Evolutionary conservation across 192 early-diverging fungal genomes (phyloP), one percentile per base, ranked within the genome.

Genomic region (Umbelopsis sp.): DNA sequence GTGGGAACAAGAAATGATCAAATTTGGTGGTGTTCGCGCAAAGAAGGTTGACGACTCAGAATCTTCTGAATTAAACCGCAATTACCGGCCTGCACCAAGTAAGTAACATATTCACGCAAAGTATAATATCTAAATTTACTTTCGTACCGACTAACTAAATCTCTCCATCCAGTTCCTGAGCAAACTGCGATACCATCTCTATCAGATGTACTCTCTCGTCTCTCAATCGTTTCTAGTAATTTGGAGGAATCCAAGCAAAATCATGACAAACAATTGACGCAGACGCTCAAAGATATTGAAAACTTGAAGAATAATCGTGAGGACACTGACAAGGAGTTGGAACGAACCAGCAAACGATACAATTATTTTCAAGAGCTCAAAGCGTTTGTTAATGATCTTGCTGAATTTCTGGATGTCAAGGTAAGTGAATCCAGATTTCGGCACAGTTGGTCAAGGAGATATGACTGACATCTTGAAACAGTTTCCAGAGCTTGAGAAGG

Each of bases 1-100:
- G 41, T 86, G 87, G 85, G 85, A 88, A 53, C 74, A 79, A 49
- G 81, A 86, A 52, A 76, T 80, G 70, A 88, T 88, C 21, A 82
- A 84, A 51, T 78, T 81, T 54, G 86, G 85, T 14, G 86, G 84
- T 3, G 73, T 82, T 14, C 71, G 69, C 12, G 29, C 44, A 0
- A 62, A 62, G 26, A 62, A 62, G 26, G 1, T 17, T n/a, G 56
- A 62, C 34, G 56, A 62, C 2, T 62, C 56, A 3, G 56, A 62
- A 34, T 62, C 56, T 14, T 62, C 56, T 2, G 56, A 62, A 31
- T 34, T 62, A 4, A 62, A 62, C 26, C 56, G 56, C 26, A 62
- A 32, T 26, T 62, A 62, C 31, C 56, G 56, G 12, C 56, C 56
- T 34, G 56, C 56, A 34, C 56, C 56, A 20, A 62, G 56, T 62